phyloP scores from a whole-genome alignment of 768 basidiomycete species.

The Phlegmacium glaucopus region DNA sequence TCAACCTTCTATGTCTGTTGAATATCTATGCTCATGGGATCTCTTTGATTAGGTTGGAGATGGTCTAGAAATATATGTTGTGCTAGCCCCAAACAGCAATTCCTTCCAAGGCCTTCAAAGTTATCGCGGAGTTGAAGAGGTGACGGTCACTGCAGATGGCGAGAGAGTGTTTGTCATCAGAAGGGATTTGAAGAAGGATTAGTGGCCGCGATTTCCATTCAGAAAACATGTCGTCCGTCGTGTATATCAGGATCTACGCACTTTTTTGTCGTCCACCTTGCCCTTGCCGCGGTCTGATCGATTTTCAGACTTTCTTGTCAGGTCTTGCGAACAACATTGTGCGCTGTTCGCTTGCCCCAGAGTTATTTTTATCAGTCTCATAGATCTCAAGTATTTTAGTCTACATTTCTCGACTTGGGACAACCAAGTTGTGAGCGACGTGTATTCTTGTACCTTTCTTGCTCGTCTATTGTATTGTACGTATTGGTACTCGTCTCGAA shows the following conservation, averaged over 20 bases:
- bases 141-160: conserved; percentile 56
- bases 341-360: no score
- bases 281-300: background rate
- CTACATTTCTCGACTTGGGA: no score
- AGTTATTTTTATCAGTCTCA: no score
- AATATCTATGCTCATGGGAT: conserved; percentile 9
- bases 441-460: no score
- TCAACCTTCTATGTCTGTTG: conserved; percentile 4
- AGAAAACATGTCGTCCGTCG: conserved; percentile 8
- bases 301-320: background rate
- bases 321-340: no score
- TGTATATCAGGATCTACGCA: conserved; percentile 13
- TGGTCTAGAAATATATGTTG: conserved; percentile 88
- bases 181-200: conserved; percentile 85
- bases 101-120: conserved; percentile 55
- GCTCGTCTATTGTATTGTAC: no score
- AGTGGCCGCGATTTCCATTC: conserved; percentile 12
- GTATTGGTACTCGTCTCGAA: no score
- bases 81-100: conserved; percentile 64
- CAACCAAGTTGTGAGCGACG: no score
- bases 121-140: conserved; percentile 57
- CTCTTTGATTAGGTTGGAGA: conserved; percentile 74
- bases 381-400: no score
- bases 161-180: conserved; percentile 76
- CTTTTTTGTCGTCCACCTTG: conserved; percentile 14